Conservation (phyloP, 805 yeast species). For the Saccharomycopsis microspora region DNA sequence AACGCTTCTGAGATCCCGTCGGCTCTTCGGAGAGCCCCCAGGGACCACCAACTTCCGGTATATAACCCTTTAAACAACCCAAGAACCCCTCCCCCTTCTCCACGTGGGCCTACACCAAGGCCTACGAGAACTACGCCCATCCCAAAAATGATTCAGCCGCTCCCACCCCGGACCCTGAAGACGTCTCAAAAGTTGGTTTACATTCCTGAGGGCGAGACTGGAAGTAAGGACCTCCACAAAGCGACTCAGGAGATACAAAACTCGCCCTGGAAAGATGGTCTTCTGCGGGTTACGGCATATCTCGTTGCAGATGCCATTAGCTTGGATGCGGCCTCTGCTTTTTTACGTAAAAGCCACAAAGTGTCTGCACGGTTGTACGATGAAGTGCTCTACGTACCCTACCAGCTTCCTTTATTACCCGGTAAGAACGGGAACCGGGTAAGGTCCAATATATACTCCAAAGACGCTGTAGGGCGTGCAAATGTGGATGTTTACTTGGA, state of each 20-base stretch:
- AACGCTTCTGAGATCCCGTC: slow-evolving; percentile 84
- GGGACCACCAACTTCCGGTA: background rate
- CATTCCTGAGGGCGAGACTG: slow-evolving; percentile 47
- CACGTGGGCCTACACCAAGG: background rate
- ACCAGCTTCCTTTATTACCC: slow-evolving; percentile 74
- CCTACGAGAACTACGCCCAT: background rate
- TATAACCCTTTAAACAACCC: background rate
- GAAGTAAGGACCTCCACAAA: slow-evolving; percentile 15
- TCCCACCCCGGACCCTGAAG: slow-evolving; percentile 72
- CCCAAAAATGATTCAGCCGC: slow-evolving; percentile 41
- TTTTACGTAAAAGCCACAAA: slow-evolving; percentile 59
- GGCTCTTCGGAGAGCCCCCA: slow-evolving; percentile 38
- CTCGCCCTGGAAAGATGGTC: slow-evolving; percentile 44
- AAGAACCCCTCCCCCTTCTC: background rate
- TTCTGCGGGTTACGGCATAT: slow-evolving; percentile 86
- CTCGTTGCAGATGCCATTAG: slow-evolving; percentile 77
- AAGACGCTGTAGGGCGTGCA: slow-evolving; percentile 29
- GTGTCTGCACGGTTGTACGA: slow-evolving; percentile 83
- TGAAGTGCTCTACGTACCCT: slow-evolving; percentile 88
- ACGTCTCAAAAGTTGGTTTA: slow-evolving; percentile 77
- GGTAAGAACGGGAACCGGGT: slow-evolving; percentile 73
- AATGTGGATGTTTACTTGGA: slow-evolving; percentile 68
- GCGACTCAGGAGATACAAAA: slow-evolving; percentile 37
- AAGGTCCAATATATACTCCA: slow-evolving; percentile 44
- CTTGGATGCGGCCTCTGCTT: slow-evolving; percentile 48